Evolutionary conservation across 1,284 basidiomycete genomes (phyloP), one percentile per base, ranked within the genome.

Genomic region (Ustilago lituana): DNA sequence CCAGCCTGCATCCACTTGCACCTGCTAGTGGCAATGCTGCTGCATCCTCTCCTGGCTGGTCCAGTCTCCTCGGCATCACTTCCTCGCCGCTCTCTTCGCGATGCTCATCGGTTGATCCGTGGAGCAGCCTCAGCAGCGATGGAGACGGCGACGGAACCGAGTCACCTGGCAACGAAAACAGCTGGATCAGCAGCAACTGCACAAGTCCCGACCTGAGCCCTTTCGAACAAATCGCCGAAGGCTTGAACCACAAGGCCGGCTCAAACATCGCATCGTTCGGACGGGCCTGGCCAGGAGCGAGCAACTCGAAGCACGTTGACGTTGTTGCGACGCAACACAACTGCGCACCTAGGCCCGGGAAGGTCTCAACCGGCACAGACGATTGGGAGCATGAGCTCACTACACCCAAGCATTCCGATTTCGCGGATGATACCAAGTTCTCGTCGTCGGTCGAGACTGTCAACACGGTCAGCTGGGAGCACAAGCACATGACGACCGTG

Each of bases 111-210:
- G 56, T 69, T 10, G 71, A 73, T 20, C 71, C 71, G 2, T 73
- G 71, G 71, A 73, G 70, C 41, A 52, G 54, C 51, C 54, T 69
- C 14, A 69, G 61, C 71, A 73, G 71, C 46, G 65, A 68, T n/a
- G 69, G 60, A n/a, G 59, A 66, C n/a, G 52, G 54, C 5, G 66
- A 63, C 9, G 70, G 58, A 29, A 65, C 60, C 26, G 64, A 72
- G 17, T 67, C 64, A 31, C 64, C 69, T 1, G 50, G 69, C 52
- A 62, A 72, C 36, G 69, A 72, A 38, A 61, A 38, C 20, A 71
- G 60, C 58, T 72, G 69, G 69, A 72, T 56, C 59, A 72, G 69
- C 60, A 72, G 69, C 53, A 72, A 62, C 33, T 72, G 69, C 50
- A 72, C 69, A 32, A 72, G 69, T 26, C 69, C 69, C 1, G 69